Base-by-base conservation (phyloP, 1,284 basidiomycete species). In the Filobasidium uniguttulatum region DNA sequence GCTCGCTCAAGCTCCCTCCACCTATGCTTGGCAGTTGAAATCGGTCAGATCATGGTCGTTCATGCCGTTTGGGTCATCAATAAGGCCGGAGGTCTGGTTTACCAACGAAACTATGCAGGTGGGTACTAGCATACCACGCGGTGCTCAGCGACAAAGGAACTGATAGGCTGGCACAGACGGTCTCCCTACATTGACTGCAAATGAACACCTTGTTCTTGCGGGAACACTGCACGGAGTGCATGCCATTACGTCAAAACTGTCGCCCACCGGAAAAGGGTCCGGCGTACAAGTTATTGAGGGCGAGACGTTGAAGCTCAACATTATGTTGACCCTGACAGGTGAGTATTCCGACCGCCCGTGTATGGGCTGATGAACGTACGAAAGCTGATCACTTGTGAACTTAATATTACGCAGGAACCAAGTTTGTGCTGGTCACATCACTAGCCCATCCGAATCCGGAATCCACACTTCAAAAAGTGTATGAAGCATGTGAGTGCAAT, bases 191-290 rank as follows among this genome's bases (percentile, higher is more conserved):
- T 72, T 91, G 56, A 82, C 84, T 6, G 89, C 93, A n/a, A 98
- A 98, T 71, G 93, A 97, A 67, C 85, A 94, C 60, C 81, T 99
- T 53, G 86, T 98, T 19, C 79, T 98, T 26, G 94, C 94, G 1
- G 93, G 94, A 44, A 98, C 94, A 7, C 71, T 98, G 46, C 94
- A 98, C 60, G 91, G 93, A 46, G 94, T 99, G 37, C 94, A 98
- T 62, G 94, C 94, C 12, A 98, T 98, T 61, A 96, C 93, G 0
- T 83, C 85, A 55, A 80, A 87, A 35, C 75, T 99, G 37, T 87
- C 85, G 3, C 94, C 94, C 0, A 79, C 78, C 3, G 59, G 66
- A 43, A 55, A 53, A 14, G 68, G 76, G 28, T 84, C 83, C 61
- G 94, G 94, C 15, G 82, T 86, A 8, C 85, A 96, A 66, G 82